Evolutionary conservation across 495 filamentous ascomycete genomes (phyloP).

Genomic region (Chaetomium tenue): DNA sequence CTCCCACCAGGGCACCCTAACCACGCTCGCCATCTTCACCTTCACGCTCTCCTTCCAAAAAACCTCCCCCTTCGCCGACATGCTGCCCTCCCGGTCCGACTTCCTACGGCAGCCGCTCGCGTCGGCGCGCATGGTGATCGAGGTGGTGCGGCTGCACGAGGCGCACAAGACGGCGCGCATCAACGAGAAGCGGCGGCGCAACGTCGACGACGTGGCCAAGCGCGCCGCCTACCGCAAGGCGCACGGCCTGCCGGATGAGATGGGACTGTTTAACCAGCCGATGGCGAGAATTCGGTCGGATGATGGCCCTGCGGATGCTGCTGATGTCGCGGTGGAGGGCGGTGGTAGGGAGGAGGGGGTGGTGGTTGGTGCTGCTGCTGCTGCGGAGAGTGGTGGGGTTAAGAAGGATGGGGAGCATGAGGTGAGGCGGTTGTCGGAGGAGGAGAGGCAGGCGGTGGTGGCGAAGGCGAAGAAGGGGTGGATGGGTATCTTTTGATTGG

Average conservation of each 20-base stretch:
- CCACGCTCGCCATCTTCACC: conserved; percentile 63
- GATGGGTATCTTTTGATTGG: conserved; percentile 41
- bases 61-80: conserved; percentile 67
- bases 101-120: conserved; percentile 62
- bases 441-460: conserved; percentile 19
- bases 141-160: conserved; percentile 69
- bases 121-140: conserved; percentile 54
- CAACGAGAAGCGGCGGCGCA: conserved; percentile 61
- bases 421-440: conserved; percentile 14
- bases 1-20: conserved; percentile 59
- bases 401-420: not conserved
- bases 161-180: conserved; percentile 60
- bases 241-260: conserved; percentile 69
- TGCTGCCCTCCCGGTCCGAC: conserved; percentile 62
- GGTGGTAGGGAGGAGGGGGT: not conserved
- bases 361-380: conserved; percentile 5
- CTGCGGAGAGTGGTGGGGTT: not conserved
- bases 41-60: conserved; percentile 67
- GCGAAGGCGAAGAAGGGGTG: conserved; percentile 41
- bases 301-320: conserved; percentile 15
- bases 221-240: conserved; percentile 73
- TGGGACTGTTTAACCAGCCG: conserved; percentile 34
- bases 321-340: conserved; percentile 4
- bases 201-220: conserved; percentile 77
- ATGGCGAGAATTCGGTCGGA: conserved; percentile 22